Evolutionary conservation across 2,329 filamentous ascomycete genomes (phyloP), one percentile per base, ranked within the genome.

Genomic region (Aspergillus carbonarius): DNA sequence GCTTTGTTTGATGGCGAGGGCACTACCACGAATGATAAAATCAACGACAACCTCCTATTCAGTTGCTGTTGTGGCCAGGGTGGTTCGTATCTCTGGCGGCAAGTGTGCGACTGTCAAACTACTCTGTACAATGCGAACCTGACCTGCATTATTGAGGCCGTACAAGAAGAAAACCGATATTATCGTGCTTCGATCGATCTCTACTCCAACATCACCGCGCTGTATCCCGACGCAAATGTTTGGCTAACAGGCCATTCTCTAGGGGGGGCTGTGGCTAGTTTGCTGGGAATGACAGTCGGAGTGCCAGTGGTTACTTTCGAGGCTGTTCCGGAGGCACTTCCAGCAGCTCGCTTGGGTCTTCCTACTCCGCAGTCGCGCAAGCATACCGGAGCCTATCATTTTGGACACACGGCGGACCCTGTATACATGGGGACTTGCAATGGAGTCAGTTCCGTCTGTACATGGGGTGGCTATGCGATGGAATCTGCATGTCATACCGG

Each of bases 41-140:
- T 93, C 70, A 99, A 98, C 73, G 95, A 99, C 76, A 99, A 99
- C 72, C 82, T 99, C 9, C 96, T 96, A 76, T 97, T 97, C 78
- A 96, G 93, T 71, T 99, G 95, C 78, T 99, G 95, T 76, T 99
- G 95, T 76, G 95, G 87, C 4, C 92, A 97, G 76, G 93, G 96
- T 68, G 92, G 93, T 0, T 91, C 92, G 63, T 92, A 88, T 78
- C 86, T 92, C 15, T 97, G 92, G 88, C 88, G 90, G 60, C 89
- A 96, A 72, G 92, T 96, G 57, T 99, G 95, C 76, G 90, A 96
- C 73, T 99, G 95, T 73, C 91, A 92, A 62, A 91, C 90, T 1
- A 85, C 87, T 10, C 91, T 92, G 1, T 98, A 92, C 71, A 88
- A 88, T 13, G 97, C 93, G 81, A 97, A 98, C 79, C 88, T 91